Evolutionary conservation across 2,329 filamentous ascomycete species (phyloP), one percentile per base, ranked within the genome.

Genomic region (Aureobasidium sp.): DNA sequence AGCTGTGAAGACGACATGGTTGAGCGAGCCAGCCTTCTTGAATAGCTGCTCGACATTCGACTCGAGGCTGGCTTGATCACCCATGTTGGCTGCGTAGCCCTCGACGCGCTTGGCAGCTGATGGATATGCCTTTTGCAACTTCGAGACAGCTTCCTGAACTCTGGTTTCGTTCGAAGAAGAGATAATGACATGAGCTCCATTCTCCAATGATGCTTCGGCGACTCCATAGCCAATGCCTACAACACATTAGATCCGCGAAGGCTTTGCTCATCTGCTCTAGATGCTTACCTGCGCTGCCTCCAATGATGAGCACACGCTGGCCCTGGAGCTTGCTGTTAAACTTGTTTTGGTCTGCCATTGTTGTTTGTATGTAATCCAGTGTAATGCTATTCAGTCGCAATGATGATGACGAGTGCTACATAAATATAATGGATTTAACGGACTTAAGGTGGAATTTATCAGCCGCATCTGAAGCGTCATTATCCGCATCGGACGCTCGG

Each of bases 171-270:
- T 82, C 2, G 84, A 87, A 2, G 82, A 85, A n/a, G 82, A 81
- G 68, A 89, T 80, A 50, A 77, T 80, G 17, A 88, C 81, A n/a
- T 70, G 71, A 43, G 81, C 82, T 37, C 83, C 83, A 63, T 80
- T 74, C 59, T 82, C 81, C 46, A 87, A 70, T 15, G 77, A 74
- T 2, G 79, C 81, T 75, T 86, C 81, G 57, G 86, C 85, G 12
- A 85, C 82, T 61, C 75, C 79, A 65, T 79, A 84, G 36, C 86
- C 86, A 44, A 89, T 85, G 57, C 86, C 86, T 17, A 81, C 59
- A 20, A 8, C 26, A 27, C 24, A 36, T 61, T 43, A 51, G 36
- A n/a, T 5, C 15, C 8, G 6, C 8, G 9, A 20, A 26, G 20
- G 13, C 20, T 27, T 32, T 24, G 36, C 6, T 26, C 15, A 15